A percentile compares a stretch with the other conserved stretches of the same genome.
phyloP scores from a whole-genome alignment of 768 basidiomycete genomes.

The Solioccasus polychromus region DNA sequence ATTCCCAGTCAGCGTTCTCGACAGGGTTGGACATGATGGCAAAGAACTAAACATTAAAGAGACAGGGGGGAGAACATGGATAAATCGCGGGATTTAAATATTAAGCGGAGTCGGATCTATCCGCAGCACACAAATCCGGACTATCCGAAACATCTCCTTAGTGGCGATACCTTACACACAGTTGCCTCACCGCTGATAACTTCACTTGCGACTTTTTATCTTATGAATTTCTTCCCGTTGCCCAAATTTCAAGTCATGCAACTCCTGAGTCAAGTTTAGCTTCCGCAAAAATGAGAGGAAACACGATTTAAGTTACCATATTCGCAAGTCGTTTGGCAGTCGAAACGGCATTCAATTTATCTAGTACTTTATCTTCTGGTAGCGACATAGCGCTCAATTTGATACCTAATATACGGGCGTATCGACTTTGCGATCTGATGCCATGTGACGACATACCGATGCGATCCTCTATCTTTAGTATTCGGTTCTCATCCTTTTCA shows the following conservation, averaged over 20 bases:
- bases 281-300: background rate
- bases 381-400: slow-evolving; percentile 71
- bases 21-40: slow-evolving; percentile 27
- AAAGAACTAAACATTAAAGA: too few species aligned
- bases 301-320: slow-evolving; percentile 60
- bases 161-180: background rate
- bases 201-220: slow-evolving; percentile 45
- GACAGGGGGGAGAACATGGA: background rate
- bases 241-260: slow-evolving; percentile 89
- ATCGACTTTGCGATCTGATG: background rate
- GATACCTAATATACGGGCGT: slow-evolving; percentile 48
- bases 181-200: background rate
- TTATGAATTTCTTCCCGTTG: slow-evolving; percentile 81
- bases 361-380: slow-evolving; percentile 78
- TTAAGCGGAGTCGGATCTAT: slow-evolving; percentile 16
- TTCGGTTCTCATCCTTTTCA: slow-evolving; percentile 84
- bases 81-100: slow-evolving; percentile 12
- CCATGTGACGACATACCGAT: slow-evolving; percentile 59
- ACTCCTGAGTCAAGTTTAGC: slow-evolving; percentile 47
- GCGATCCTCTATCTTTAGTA: slow-evolving; percentile 79
- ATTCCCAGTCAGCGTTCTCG: slow-evolving; percentile 56
- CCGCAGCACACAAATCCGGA: too few species aligned
- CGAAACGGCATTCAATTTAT: slow-evolving; percentile 83
- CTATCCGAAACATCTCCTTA: too few species aligned
- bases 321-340: slow-evolving; percentile 90